These are phyloP conservation scores for Xanthoconium stramineum DNA, from an alignment of 768 basidiomycete genomes.

Conservation along the genomic window DNA sequence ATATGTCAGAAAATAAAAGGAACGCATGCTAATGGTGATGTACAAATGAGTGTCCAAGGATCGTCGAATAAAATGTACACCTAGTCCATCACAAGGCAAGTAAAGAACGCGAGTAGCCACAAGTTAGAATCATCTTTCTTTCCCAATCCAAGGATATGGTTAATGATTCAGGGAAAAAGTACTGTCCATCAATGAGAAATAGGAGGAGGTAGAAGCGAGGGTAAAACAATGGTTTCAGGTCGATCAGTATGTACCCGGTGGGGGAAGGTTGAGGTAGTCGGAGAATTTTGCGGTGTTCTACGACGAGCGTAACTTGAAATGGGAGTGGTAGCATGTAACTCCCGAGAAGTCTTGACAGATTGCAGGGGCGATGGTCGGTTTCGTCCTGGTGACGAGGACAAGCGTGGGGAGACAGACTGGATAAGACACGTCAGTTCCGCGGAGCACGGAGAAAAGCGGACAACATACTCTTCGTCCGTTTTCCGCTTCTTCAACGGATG, in stretches of 20 bases:
- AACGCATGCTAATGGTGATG: conserved; percentile 26
- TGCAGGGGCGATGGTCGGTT: conserved; percentile 44
- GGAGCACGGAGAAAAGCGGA: conserved; percentile 24
- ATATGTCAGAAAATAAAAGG: conserved; percentile 5
- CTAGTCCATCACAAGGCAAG: conserved; percentile 15
- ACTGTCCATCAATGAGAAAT: conserved; percentile 18
- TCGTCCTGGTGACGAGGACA: conserved; percentile 41
- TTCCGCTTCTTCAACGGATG: conserved; percentile 25
- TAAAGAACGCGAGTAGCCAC: conserved; percentile 14
- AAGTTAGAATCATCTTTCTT: neutral
- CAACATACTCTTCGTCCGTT: conserved; percentile 31
- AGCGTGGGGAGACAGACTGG: conserved; percentile 35
- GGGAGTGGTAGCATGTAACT: conserved; percentile 63
- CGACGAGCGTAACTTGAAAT: conserved; percentile 80
- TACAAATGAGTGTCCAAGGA: conserved; percentile 31
- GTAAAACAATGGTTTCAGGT: conserved; percentile 40
- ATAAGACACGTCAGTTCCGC: conserved; percentile 31
- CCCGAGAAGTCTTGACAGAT: conserved; percentile 48
- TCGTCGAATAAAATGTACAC: conserved; percentile 16
- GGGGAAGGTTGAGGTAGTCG: conserved; percentile 63
- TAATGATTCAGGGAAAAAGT: neutral
- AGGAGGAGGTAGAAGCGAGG: conserved; percentile 51
- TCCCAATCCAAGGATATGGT: neutral
- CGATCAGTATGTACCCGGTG: conserved; percentile 31
- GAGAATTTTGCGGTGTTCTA: conserved; percentile 72